These are phyloP conservation scores for Arthrobotrys megalospora DNA, from an alignment of 2,329 filamentous ascomycete genomes.

Conservation along the genomic window DNA sequence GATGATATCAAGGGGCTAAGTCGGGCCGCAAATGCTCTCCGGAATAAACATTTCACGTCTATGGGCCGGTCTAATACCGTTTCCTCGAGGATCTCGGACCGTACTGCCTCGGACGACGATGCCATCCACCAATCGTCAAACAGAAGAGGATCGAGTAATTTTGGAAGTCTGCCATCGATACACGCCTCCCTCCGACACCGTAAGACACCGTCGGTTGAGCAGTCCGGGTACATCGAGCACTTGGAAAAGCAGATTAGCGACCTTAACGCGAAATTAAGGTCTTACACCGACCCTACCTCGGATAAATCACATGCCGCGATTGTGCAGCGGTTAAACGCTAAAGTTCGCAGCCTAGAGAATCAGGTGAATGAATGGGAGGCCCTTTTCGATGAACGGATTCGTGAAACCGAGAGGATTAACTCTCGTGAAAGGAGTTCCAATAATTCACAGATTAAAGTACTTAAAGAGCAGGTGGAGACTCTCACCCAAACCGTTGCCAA, in stretches of 20 bases:
- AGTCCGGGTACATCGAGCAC: slow-evolving; percentile 58
- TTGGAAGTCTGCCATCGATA: slow-evolving; percentile 55
- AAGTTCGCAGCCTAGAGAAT: slow-evolving; percentile 57
- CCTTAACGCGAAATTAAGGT: slow-evolving; percentile 51
- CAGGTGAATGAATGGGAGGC: slow-evolving; percentile 60
- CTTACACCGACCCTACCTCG: slow-evolving; percentile 58
- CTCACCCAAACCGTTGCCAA: slow-evolving; percentile 40
- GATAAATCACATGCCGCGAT: slow-evolving; percentile 60
- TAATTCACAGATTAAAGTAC: slow-evolving; percentile 43
- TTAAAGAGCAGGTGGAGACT: slow-evolving; percentile 52
- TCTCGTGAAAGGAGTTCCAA: slow-evolving; percentile 49
- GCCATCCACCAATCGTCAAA: slow-evolving; percentile 25
- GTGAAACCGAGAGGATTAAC: slow-evolving; percentile 52
- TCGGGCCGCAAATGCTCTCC: slow-evolving; percentile 49
- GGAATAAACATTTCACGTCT: slow-evolving; percentile 53
- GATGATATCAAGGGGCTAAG: slow-evolving; percentile 53
- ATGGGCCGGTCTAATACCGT: slow-evolving; percentile 53
- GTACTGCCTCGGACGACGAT: slow-evolving; percentile 54
- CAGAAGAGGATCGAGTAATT: slow-evolving; percentile 47
- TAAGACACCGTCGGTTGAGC: slow-evolving; percentile 58
- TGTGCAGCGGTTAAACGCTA: slow-evolving; percentile 57
- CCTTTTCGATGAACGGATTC: slow-evolving; percentile 59
- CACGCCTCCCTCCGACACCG: slow-evolving; percentile 59
- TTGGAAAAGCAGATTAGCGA: slow-evolving; percentile 58
- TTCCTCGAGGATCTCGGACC: slow-evolving; percentile 50